Evolutionary conservation across 148 eudicot genomes (phyloP).

Genomic region (Dysphania ambrosioides): DNA sequence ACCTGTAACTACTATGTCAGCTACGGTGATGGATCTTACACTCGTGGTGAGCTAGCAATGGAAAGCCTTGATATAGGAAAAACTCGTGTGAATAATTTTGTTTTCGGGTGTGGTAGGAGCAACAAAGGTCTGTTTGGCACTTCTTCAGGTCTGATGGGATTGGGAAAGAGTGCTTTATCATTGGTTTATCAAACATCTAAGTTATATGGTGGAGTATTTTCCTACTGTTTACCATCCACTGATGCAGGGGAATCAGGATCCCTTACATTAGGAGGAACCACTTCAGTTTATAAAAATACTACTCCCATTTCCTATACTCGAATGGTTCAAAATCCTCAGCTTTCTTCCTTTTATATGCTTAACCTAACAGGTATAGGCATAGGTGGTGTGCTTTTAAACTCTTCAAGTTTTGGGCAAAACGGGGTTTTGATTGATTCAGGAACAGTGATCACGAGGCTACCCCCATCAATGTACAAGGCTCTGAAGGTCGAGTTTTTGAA

Average conservation of each 20-base stretch:
- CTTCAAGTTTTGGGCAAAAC: conserved; percentile 38
- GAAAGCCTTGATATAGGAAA: conserved; percentile 47
- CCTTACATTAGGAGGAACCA: conserved; percentile 43
- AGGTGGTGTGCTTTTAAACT: conserved; percentile 44
- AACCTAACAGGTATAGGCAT: conserved; percentile 57
- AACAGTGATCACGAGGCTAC: conserved; percentile 66
- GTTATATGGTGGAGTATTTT: conserved; percentile 56
- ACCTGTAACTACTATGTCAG: conserved; percentile 53
- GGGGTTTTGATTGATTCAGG: conserved; percentile 69
- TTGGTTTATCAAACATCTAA: conserved; percentile 49
- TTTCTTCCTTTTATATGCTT: conserved; percentile 49
- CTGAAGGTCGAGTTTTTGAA: conserved; percentile 53
- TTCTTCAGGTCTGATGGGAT: conserved; percentile 69
- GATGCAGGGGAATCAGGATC: conserved; percentile 52
- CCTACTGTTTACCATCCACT: conserved; percentile 67
- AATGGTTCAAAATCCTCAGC: conserved; percentile 46
- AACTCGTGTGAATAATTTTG: conserved; percentile 30
- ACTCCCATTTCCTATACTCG: conserved; percentile 57
- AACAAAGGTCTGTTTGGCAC: conserved; percentile 72
- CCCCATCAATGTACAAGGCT: conserved; percentile 47
- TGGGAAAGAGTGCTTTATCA: conserved; percentile 63
- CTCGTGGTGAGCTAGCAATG: conserved; percentile 50
- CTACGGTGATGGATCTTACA: conserved; percentile 76
- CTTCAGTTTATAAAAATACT: conserved; percentile 46
- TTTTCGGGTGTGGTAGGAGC: conserved; percentile 75